Base-by-base conservation (phyloP, 164 flowering plant species). In the Dillenia turbinata region DNA sequence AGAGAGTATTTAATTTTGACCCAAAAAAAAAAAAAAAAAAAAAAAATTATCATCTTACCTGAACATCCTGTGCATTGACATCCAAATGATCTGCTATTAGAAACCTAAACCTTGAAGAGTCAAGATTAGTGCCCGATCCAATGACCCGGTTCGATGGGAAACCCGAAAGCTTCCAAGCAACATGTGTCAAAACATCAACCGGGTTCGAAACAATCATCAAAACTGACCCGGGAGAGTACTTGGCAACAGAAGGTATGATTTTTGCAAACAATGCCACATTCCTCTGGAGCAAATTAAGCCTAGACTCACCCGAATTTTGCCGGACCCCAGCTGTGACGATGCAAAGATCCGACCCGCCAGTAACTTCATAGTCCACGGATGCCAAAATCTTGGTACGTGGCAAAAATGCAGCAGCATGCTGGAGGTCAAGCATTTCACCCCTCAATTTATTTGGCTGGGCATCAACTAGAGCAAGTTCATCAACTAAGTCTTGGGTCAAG, bases 391-490 rank as follows among this genome's bases (percentile, higher is more conserved):
- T 76, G 58, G 92, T 84, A 46, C 92, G 88, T 47, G 96, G 96
- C 68, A 90, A 87, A 73, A 90, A 87, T 15, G 92, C 94, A 47
- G 90, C 90, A 56, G 91, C 96, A 77, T 89, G 93, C 67, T 85
- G 93, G 74, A 89, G 89, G 63, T 89, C 96, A 44, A 87, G 90
- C 85, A 87, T 81, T 73, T 90, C 96, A 62, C 96, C 96, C 22
- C 84, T 86, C 67, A 87, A 86, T 72, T 87, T 85, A 60, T 85
- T 84, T 64, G 89, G 61, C 13, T 74, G 80, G 74, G 81, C 78
- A 83, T 90, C 96, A 75, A 87, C 83, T 65, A 87, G 85, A 61
- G 78, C 82, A 56, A 89, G 82, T 74, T 87, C 88, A 77, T 89
- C 96, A 60, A 75, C 83, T 14, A 89, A 74, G 68, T 80, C 88